phyloP scores from a whole-genome alignment of 345 rosid genomes.

The Rhodamnia argentea region DNA sequence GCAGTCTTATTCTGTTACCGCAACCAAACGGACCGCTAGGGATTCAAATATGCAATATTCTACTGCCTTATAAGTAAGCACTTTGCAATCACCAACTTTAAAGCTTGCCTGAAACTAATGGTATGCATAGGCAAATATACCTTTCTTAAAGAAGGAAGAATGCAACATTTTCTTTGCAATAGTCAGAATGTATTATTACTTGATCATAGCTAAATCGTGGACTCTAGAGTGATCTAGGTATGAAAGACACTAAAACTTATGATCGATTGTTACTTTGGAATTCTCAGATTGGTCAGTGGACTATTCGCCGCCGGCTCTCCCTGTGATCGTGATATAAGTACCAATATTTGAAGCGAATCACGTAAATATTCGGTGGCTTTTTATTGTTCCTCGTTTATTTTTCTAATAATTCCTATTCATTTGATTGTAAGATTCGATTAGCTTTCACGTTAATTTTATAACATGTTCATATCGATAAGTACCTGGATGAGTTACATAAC shows the following conservation, averaged over 20 bases:
- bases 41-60: not conserved
- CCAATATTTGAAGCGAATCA: accelerated
- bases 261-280: not conserved
- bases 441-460: not conserved
- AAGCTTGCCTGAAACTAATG: not conserved
- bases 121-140: too few species aligned
- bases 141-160: too few species aligned
- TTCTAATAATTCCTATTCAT: accelerated
- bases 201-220: too few species aligned
- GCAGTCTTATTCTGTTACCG: not conserved
- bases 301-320: not conserved
- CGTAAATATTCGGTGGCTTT: not conserved
- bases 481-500: not conserved
- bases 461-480: not conserved
- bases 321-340: accelerated
- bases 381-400: not conserved
- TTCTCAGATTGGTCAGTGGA: not conserved
- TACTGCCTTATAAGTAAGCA: not conserved
- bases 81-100: not conserved
- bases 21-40: not conserved
- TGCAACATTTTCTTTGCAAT: too few species aligned
- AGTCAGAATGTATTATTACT: too few species aligned
- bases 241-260: not conserved
- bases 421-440: not conserved
- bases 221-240: too few species aligned